These are phyloP conservation scores for Cladophialophora bantiana DNA, from an alignment of 2,329 filamentous ascomycete species.

Conservation along the genomic window DNA sequence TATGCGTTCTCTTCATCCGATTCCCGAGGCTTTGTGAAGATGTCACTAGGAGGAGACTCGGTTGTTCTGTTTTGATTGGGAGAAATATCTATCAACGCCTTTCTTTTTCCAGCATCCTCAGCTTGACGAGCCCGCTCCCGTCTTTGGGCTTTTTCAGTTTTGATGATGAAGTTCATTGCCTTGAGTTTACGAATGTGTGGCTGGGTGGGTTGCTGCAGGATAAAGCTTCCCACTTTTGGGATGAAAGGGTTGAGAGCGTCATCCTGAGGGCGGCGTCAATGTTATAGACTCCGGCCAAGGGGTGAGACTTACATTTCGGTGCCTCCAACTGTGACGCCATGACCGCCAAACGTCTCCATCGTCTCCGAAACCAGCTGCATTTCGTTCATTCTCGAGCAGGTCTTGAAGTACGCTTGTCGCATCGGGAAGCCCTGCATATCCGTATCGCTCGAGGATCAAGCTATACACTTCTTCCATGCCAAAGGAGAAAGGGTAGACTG, in stretches of 20 bases:
- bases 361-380: constrained; percentile 38
- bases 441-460: constrained; percentile 39
- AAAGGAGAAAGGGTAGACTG: constrained; percentile 40
- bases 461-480: constrained; percentile 43
- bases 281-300: background rate
- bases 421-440: constrained; percentile 35
- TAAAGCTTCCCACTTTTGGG: constrained; percentile 35
- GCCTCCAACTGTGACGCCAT: constrained; percentile 42
- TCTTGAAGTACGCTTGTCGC: constrained; percentile 42
- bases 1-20: constrained; percentile 19
- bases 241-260: constrained; percentile 39
- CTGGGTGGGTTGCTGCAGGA: constrained; percentile 37
- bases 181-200: constrained; percentile 36
- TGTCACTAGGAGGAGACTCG: background rate
- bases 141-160: constrained; percentile 15
- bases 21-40: background rate
- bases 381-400: constrained; percentile 40
- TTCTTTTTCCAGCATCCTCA: constrained; percentile 7
- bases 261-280: constrained; percentile 31
- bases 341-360: constrained; percentile 42
- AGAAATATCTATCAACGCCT: constrained; percentile 6
- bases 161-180: constrained; percentile 35
- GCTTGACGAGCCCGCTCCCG: constrained; percentile 5
- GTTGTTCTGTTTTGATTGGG: constrained; percentile 6
- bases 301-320: constrained; percentile 39